Evolutionary conservation across 1,284 basidiomycete species (phyloP), one percentile per base, ranked within the genome.

Genomic region (Ceratobasidium sp.): DNA sequence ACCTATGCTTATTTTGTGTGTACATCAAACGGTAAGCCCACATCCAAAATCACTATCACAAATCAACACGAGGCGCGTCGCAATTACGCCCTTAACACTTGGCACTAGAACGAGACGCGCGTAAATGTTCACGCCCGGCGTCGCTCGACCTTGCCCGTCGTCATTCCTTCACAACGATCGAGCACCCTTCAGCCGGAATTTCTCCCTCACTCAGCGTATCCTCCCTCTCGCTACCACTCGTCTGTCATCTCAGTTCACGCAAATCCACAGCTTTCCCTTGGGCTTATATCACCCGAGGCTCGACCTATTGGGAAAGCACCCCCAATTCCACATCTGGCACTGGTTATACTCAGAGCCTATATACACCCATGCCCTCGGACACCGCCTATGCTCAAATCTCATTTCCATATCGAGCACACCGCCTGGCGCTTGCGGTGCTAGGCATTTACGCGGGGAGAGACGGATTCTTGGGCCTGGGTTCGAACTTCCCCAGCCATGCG

Each of bases 41-140:
- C 46, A 50, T 18, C 46, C 46, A 6, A 14, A 48, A 48, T 48
- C 45, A 21, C 45, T n/a, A 55, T 55, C 53, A 55, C 53, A 55
- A 6, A 23, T 28, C 52, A 32, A 36, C 53, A 55, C 23, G 26
- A 55, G 26, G 53, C 6, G 46, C 8, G 8, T 18, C 53, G 28
- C 53, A 30, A 55, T 55, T 55, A 55, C 52, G 52, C 52, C 46
- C 46, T 26, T 18, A 18, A 43, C 18, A 43, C 23, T 50, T 50
- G 23, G 36, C 36, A 14, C 36, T 39, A 39, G 36, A 39, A 39
- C 36, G 36, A 14, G 36, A 48, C 4, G 4, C 32, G 53, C 53
- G 32, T 32, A 32, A 55, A 55, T 28, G 32, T 26, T 26, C 28
- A 28, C 30, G 9, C 53, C 53, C 28, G 1, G 23, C n/a, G 16